Conservation (phyloP, 495 filamentous ascomycete species). For the Staphylotrichum tortipilum region DNA sequence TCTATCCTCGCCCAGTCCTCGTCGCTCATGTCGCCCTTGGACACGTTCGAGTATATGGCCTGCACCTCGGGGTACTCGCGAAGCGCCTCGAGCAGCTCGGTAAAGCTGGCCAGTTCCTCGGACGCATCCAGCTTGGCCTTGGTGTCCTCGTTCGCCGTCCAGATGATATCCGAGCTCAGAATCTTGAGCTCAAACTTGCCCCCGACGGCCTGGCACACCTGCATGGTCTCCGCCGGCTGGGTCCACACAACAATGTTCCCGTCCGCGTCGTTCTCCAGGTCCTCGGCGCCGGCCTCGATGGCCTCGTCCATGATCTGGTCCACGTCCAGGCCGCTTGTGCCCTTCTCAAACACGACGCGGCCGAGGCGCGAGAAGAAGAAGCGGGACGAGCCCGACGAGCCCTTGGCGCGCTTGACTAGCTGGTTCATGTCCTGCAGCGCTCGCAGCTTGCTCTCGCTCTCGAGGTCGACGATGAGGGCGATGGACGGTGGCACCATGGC, state of each 20-base stretch:
- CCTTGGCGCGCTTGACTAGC: constrained; percentile 61
- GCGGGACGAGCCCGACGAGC: constrained; percentile 57
- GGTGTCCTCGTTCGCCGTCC: constrained; percentile 75
- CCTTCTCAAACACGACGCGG: constrained; percentile 56
- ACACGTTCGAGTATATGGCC: constrained; percentile 57
- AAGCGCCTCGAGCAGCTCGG: constrained; percentile 45
- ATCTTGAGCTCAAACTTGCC: constrained; percentile 53
- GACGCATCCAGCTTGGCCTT: constrained; percentile 46
- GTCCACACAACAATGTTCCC: constrained; percentile 67
- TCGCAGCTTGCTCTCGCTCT: constrained; percentile 71
- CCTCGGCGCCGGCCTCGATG: constrained; percentile 77
- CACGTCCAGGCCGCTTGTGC: constrained; percentile 43
- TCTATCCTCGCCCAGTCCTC: constrained; percentile 43
- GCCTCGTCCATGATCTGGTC: constrained; percentile 76
- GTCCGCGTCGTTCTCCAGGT: constrained; percentile 63
- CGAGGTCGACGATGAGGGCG: constrained; percentile 64
- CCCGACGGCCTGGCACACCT: constrained; percentile 53
- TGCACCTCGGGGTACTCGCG: constrained; percentile 56
- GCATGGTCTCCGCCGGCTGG: constrained; percentile 58
- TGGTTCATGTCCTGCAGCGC: constrained; percentile 61
- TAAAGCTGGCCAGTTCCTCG: constrained; percentile 43
- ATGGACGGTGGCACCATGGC: constrained; percentile 70
- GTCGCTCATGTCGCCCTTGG: constrained; percentile 35
- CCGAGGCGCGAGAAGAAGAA: constrained; percentile 82
- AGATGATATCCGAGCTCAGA: constrained; percentile 68